phyloP scores from a whole-genome alignment of 2,329 filamentous ascomycete genomes.

The Penicillium italicum region DNA sequence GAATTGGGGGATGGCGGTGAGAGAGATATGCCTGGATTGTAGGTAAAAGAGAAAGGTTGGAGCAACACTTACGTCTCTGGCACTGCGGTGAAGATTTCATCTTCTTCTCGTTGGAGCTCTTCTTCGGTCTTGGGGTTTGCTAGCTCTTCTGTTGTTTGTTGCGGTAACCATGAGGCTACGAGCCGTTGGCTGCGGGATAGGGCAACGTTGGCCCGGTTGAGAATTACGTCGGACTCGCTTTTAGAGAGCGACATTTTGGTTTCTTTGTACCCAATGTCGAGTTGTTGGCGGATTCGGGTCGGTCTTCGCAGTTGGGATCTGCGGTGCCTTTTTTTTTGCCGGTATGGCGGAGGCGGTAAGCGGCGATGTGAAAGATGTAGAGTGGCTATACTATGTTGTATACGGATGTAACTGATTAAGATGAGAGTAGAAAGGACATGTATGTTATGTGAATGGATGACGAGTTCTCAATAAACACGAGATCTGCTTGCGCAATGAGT shows the following conservation, averaged over 20 bases:
- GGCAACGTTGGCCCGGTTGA: conserved; percentile 53
- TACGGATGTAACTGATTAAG: not conserved
- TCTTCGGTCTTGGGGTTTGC: conserved; percentile 41
- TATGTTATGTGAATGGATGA: too few species aligned
- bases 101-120: conserved; percentile 51
- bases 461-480: too few species aligned
- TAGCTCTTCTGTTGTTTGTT: conserved; percentile 41
- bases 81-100: conserved; percentile 52
- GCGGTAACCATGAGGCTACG: conserved; percentile 55
- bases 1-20: not conserved
- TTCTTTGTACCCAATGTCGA: not conserved
- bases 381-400: not conserved
- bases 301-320: conserved; percentile 11
- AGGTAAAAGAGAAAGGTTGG: too few species aligned
- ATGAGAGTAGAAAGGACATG: not conserved
- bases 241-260: conserved; percentile 34
- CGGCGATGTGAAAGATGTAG: not conserved
- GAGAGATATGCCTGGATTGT: not conserved
- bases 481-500: too few species aligned
- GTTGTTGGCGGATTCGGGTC: not conserved
- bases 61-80: conserved; percentile 50
- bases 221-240: conserved; percentile 52
- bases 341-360: not conserved
- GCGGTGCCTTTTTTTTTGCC: conserved; percentile 1
- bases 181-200: conserved; percentile 53